Base-by-base conservation (phyloP, 2,329 filamentous ascomycete species). In the Lachnellula hyalina region DNA sequence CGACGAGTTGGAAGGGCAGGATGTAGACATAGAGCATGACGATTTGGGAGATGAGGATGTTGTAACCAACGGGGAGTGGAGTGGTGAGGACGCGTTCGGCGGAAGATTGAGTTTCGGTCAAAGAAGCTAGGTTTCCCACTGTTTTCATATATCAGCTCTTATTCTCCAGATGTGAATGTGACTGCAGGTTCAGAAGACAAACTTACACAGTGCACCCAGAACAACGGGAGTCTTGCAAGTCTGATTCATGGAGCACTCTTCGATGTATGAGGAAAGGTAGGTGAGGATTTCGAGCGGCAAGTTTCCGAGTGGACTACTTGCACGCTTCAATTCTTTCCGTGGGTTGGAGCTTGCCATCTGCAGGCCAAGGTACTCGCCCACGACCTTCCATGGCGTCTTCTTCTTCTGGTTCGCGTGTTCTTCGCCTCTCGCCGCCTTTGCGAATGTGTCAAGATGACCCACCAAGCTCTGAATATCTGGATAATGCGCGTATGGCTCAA, bases 41-140 rank as follows among this genome's bases (percentile, higher is more conserved):
- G 67, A 94, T 93, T 69, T 95, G 90, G 19, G 85, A 84, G 69
- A 94, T 92, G 64, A 89, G 83, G 64, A 95, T 94, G 61, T 82
- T 84, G 75, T 95, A 95, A 47, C 89, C 90, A 53, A 90, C 80
- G 2, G 90, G 90, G 0, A 95, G 80, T 1, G 90, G 90, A 0
- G 90, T 95, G 69, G 86, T 88, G 34, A 93, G 81, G 19, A 95
- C 85, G 59, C 90, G 86, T 67, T 94, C 89, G 47, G 84, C 84
- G 55, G 85, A 84, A 15, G 82, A 82, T 62, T 90, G 75, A 53
- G 85, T 81, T 61, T 95, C 90, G 67, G 88, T 89, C 52, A 95
- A 74, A 4, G 79, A 71, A 48, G 77, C 75, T 8, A 94, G 68
- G 40, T 54, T 56, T 41, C 45, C 62, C 55, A 67, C 59, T 60